Base-by-base conservation (phyloP, 768 basidiomycete genomes). In the Russula virescens region DNA sequence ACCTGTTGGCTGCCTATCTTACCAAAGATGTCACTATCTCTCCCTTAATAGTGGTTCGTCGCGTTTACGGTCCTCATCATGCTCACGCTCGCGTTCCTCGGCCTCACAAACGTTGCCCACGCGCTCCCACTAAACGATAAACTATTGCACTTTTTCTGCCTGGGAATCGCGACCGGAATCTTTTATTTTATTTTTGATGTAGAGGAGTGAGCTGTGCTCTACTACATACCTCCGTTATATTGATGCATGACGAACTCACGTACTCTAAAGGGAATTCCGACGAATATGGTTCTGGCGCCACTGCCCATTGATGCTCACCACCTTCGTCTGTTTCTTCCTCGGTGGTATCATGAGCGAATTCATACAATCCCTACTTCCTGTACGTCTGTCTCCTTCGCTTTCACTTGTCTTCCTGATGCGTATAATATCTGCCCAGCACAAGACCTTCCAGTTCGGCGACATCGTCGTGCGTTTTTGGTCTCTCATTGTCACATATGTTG, bases 101-200 rank as follows among this genome's bases (percentile, higher is more conserved):
- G 91, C 14, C 84, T 94, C 73, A 89, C 91, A 46, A 82, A 89
- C 73, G 77, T 87, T 67, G 77, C 84, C 19, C 77, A 78, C 63
- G 73, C 82, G 13, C 70, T 91, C 25, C 89, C 88, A 1, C 70
- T 92, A 19, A 89, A 90, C 70, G 87, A 88, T 80, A 91, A 91
- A 73, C 71, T 92, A 18, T 74, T 91, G 28, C 91, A 89, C 69
- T 90, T 94, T 70, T 67, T 88, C 13, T 91, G 89, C 72, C 87
- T 94, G 61, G 78, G 78, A 58, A 64, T 89, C 26, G 89, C 90
- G 1, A 94, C 90, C 0, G 85, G 75, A 3, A 82, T 92, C 7
- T 93, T 93, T 73, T 94, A 91, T 74, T 93, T 92, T 69, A 89
- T 93, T 51, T 80, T 91, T 38, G 91, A 94, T 68, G 85, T 91